Evolutionary conservation across 306 rosid species (phyloP).

Genomic region (Cucurbita moschata): DNA sequence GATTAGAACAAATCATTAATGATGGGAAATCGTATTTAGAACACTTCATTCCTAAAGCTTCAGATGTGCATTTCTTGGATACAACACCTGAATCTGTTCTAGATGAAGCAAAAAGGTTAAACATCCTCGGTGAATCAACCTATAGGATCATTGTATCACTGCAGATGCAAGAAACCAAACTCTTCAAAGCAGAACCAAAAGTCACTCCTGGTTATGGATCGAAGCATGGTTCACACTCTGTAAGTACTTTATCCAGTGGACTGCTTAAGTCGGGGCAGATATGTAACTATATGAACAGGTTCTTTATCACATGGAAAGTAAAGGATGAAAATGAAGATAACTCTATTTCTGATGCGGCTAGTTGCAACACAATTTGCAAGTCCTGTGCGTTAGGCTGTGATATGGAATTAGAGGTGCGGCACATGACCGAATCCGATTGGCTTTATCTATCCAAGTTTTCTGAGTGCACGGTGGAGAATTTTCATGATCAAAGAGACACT

Average conservation of each 20-base stretch:
- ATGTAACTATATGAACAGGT: slow-evolving; percentile 75
- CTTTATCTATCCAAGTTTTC: slow-evolving; percentile 56
- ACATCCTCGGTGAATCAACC: slow-evolving; percentile 51
- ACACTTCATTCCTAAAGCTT: slow-evolving; percentile 27
- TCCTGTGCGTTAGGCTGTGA: slow-evolving; percentile 23
- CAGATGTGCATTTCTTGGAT: slow-evolving; percentile 60
- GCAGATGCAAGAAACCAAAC: slow-evolving; percentile 51
- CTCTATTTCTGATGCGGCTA: not conserved
- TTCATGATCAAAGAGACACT: slow-evolving; percentile 8
- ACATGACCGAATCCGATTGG: slow-evolving; percentile 83
- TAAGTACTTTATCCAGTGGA: slow-evolving; percentile 14
- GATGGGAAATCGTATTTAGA: slow-evolving; percentile 35
- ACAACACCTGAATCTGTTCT: slow-evolving; percentile 38
- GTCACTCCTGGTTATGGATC: slow-evolving; percentile 15
- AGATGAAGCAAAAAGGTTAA: slow-evolving; percentile 50
- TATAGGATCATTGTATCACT: slow-evolving; percentile 27
- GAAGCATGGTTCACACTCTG: slow-evolving; percentile 23
- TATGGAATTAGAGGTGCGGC: slow-evolving; percentile 33
- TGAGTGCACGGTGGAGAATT: slow-evolving; percentile 16
- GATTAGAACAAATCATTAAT: slow-evolving; percentile 30
- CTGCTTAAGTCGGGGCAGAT: slow-evolving; percentile 34
- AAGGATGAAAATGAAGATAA: slow-evolving; percentile 19
- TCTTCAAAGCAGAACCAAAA: slow-evolving; percentile 43
- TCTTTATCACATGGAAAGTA: slow-evolving; percentile 44
- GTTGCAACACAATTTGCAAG: slow-evolving; percentile 13